phyloP scores from a whole-genome alignment of 2,329 filamentous ascomycete species.

The Aspergillus nomiae region DNA sequence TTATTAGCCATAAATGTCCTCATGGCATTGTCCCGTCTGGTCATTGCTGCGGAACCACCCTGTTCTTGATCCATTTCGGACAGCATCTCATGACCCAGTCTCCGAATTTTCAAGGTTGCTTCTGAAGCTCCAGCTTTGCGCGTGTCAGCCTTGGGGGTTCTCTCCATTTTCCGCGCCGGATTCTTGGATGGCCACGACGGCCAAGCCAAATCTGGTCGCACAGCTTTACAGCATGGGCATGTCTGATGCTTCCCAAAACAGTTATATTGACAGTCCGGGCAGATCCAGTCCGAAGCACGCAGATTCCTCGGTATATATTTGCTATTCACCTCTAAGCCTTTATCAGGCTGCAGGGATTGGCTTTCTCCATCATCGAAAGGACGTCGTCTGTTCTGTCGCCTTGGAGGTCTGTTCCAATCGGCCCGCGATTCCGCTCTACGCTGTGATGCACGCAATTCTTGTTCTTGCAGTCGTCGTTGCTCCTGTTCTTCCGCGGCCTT shows the following conservation, averaged over 20 bases:
- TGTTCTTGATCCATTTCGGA: slow-evolving; percentile 16
- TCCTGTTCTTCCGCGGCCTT: slow-evolving; percentile 3
- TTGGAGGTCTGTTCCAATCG: not conserved
- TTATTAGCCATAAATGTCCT: slow-evolving; percentile 7
- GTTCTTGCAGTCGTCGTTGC: slow-evolving; percentile 1
- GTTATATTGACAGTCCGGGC: slow-evolving; percentile 26
- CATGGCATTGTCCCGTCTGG: slow-evolving; percentile 8
- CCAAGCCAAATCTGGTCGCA: slow-evolving; percentile 20
- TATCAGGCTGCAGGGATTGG: slow-evolving; percentile 15
- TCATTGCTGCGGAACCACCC: not conserved
- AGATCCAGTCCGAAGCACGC: slow-evolving; percentile 28
- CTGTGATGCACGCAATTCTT: not conserved
- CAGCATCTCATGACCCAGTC: slow-evolving; percentile 21
- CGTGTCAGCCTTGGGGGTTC: not conserved
- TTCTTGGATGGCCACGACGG: not conserved
- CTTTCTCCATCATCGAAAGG: not conserved
- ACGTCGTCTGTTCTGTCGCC: not conserved
- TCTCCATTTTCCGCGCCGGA: not conserved
- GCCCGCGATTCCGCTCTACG: not conserved
- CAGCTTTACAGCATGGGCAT: slow-evolving; percentile 33
- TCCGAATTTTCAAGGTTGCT: slow-evolving; percentile 24
- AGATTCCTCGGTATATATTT: slow-evolving; percentile 1
- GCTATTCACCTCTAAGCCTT: slow-evolving; percentile 9
- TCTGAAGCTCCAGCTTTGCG: slow-evolving; percentile 3
- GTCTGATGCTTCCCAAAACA: slow-evolving; percentile 22